A percentile compares a stretch with the other conserved stretches of the same genome.
Evolutionary conservation across 805 yeast genomes (phyloP).

Genomic region (Blastobotrys chiropterorum): DNA sequence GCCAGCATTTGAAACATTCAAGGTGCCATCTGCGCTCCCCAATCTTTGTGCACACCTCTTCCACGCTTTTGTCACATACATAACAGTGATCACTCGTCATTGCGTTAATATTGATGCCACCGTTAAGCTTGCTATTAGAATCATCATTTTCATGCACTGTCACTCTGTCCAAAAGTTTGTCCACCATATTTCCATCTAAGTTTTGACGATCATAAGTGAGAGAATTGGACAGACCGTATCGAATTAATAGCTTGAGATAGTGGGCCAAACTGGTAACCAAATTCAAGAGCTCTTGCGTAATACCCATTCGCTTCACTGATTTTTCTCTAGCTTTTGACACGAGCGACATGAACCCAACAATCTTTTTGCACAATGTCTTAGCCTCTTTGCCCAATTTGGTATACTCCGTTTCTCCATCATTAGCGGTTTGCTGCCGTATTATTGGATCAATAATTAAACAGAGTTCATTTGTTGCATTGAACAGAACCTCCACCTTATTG

Average conservation of each 20-base stretch:
- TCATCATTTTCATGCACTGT: constrained; percentile 37
- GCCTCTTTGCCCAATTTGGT: constrained; percentile 50
- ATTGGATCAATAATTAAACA: constrained; percentile 23
- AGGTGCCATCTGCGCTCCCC: constrained; percentile 71
- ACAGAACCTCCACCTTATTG: constrained; percentile 65
- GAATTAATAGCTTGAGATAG: constrained; percentile 74
- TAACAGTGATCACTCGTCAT: constrained; percentile 68
- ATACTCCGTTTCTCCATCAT: constrained; percentile 8
- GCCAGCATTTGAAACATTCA: constrained; percentile 61
- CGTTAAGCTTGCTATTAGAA: constrained; percentile 26
- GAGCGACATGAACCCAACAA: constrained; percentile 82
- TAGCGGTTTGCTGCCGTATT: constrained; percentile 7
- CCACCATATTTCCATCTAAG: constrained; percentile 55
- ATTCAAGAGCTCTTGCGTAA: constrained; percentile 47
- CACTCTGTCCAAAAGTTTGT: constrained; percentile 52
- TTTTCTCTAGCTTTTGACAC: constrained; percentile 47
- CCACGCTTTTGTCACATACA: constrained; percentile 68
- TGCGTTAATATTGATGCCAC: constrained; percentile 24
- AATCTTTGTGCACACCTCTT: constrained; percentile 67
- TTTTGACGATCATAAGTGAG: constrained; percentile 41
- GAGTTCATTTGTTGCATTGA: constrained; percentile 62
- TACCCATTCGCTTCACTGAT: constrained; percentile 19
- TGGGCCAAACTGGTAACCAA: constrained; percentile 90
- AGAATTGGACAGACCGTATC: constrained; percentile 74
- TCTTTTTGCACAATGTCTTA: constrained; percentile 77